phyloP scores from a whole-genome alignment of 2,329 filamentous ascomycete genomes.

The Cladobotryum protrusum region DNA sequence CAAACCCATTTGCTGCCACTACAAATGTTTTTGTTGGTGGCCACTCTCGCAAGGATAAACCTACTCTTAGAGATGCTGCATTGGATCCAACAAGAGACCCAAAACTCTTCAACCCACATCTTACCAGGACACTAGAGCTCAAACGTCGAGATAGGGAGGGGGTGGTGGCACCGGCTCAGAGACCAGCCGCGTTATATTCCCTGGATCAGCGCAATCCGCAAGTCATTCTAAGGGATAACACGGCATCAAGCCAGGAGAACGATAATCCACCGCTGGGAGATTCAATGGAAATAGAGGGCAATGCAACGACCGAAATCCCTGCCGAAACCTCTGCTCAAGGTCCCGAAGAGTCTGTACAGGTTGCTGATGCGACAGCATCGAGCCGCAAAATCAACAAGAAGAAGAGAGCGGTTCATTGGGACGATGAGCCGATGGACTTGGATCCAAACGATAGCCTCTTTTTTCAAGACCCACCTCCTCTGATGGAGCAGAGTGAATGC shows the following conservation, averaged over 20 bases:
- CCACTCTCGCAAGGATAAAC: slow-evolving; percentile 30
- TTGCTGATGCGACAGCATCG: not conserved
- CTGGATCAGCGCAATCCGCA: slow-evolving; percentile 19
- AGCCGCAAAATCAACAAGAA: slow-evolving; percentile 16
- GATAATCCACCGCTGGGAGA: not conserved
- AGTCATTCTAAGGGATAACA: not conserved
- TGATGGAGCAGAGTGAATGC: not conserved
- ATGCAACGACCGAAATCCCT: not conserved
- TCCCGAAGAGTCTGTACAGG: not conserved
- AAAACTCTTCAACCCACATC: slow-evolving; percentile 33
- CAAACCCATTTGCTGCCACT: not conserved
- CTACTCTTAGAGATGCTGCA: slow-evolving; percentile 32
- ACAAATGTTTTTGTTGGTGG: slow-evolving; percentile 43
- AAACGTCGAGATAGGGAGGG: slow-evolving; percentile 40
- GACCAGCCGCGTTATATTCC: slow-evolving; percentile 23
- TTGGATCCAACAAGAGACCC: slow-evolving; percentile 35
- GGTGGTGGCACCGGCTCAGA: slow-evolving; percentile 27
- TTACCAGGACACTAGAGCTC: slow-evolving; percentile 36
- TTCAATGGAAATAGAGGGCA: not conserved
- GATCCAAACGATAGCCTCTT: slow-evolving; percentile 20
- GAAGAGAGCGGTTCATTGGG: slow-evolving; percentile 21
- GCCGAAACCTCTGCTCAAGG: too few species aligned
- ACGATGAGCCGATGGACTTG: slow-evolving; percentile 18
- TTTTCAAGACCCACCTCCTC: slow-evolving; percentile 8
- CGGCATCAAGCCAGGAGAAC: not conserved